Evolutionary conservation across 768 basidiomycete genomes (phyloP), one percentile per base, ranked within the genome.

Genomic region (Chiua virens): DNA sequence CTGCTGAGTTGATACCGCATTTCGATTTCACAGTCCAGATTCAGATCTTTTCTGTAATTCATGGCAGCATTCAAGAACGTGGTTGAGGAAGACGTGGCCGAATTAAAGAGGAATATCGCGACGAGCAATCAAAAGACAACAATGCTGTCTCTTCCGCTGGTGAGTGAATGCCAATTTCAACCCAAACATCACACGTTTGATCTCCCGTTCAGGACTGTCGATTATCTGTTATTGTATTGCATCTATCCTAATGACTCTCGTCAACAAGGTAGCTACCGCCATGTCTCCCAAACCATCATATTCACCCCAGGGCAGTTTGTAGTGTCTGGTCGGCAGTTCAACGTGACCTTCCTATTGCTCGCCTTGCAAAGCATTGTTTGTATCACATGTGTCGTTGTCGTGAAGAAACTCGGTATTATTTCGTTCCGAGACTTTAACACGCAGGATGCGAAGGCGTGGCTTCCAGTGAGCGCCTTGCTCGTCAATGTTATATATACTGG

Each of bases 401-500:
- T 85, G 55, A 98, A 96, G 73, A 84, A 75, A 54, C 40, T 83
- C 10, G 85, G 90, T 25, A 65, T 95, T 37, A 91, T 96, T 59
- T 85, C 86, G 13, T 92, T 98, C 74, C 81, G 94, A 48, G 77
- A 83, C 55, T 94, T 94, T 62, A 86, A 92, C 68, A 68, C 73
- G 58, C 76, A 83, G 59, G 93, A 97, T 61, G 94, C 93, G 25
- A 93, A 87, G 66, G 74, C 78, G 40, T 99, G 97, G 97, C 91
- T 95, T 70, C 95, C 95, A 14, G 89, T 99, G 63, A 95, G 92
- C 59, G 86, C 87, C 58, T 73, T 95, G 56, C 84, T 98, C 39
- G 97, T 98, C 43, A 79, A 79, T 46, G 96, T 98, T 42, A 98
- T 99, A 63, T 99, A 99, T 69, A 98, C 97, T 1, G 97, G 97